A percentile compares a stretch with the other conserved stretches of the same genome.
Evolutionary conservation across 2,329 filamentous ascomycete genomes (phyloP).

Genomic region (Cladophialophora exuberans): DNA sequence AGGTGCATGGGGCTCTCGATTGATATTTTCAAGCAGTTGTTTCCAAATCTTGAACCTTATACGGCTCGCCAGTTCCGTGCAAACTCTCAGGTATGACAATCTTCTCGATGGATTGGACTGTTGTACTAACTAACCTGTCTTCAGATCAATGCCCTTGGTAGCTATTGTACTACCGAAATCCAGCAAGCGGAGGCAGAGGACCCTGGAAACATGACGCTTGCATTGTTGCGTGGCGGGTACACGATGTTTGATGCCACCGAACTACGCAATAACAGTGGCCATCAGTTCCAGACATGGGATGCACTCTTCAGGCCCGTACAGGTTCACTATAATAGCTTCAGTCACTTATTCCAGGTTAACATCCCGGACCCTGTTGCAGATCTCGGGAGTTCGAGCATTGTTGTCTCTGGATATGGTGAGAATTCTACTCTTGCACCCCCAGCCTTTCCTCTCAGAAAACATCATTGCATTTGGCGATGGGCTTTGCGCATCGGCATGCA

Average conservation of each 20-base stretch:
- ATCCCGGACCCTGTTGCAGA: constrained; percentile 6
- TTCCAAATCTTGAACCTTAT: constrained; percentile 43
- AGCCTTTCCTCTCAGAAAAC: constrained; percentile 60
- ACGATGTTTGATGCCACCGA: not conserved
- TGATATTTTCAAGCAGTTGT: constrained; percentile 58
- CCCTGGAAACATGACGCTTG: not conserved
- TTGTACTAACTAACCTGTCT: not conserved
- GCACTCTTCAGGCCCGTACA: constrained; percentile 2
- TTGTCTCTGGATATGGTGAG: constrained; percentile 52
- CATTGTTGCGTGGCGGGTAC: not conserved
- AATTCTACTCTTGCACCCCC: constrained; percentile 50
- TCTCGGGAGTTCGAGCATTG: constrained; percentile 37
- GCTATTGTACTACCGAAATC: not conserved
- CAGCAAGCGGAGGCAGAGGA: not conserved
- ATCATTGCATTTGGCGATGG: constrained; percentile 53
- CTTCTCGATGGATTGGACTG: not conserved
- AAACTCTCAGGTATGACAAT: constrained; percentile 3
- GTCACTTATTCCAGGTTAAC: not conserved
- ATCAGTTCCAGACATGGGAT: not conserved
- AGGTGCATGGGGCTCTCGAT: constrained; percentile 54
- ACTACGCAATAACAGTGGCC: constrained; percentile 2
- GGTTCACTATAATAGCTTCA: constrained; percentile 9
- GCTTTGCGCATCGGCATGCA: constrained; percentile 62
- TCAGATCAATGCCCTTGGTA: not conserved
- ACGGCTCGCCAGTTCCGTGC: constrained; percentile 37